Evolutionary conservation across 2,329 filamentous ascomycete genomes (phyloP).

Genomic region (Cercospora beticola): DNA sequence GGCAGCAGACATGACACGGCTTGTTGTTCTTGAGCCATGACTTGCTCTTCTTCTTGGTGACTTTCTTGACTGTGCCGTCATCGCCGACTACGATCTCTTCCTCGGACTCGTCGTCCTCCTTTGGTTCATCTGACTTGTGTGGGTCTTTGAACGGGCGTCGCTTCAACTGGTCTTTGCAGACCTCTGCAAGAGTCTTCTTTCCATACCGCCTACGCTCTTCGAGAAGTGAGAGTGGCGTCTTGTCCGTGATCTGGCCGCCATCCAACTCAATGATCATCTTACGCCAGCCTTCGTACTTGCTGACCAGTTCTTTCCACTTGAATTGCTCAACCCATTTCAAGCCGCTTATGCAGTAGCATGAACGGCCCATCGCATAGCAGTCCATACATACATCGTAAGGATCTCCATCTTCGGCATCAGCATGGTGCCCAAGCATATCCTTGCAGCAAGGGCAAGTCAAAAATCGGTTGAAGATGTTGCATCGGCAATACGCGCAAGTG

Average conservation of each 20-base stretch:
- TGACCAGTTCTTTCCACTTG: slow-evolving; percentile 73
- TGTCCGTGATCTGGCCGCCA: slow-evolving; percentile 59
- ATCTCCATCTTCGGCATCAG: slow-evolving; percentile 62
- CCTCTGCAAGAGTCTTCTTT: slow-evolving; percentile 81
- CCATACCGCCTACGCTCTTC: slow-evolving; percentile 65
- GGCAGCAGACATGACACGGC: slow-evolving; percentile 78
- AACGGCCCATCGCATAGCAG: slow-evolving; percentile 95
- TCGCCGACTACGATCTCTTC: slow-evolving; percentile 63
- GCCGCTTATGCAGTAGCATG: slow-evolving; percentile 82
- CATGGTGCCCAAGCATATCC: slow-evolving; percentile 61
- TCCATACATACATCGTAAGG: slow-evolving; percentile 98
- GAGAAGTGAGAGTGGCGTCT: slow-evolving; percentile 68
- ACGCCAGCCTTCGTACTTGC: slow-evolving; percentile 81
- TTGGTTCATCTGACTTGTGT: slow-evolving; percentile 56
- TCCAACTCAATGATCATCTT: slow-evolving; percentile 73
- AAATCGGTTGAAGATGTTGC: slow-evolving; percentile 97
- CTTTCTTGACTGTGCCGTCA: slow-evolving; percentile 62
- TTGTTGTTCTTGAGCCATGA: slow-evolving; percentile 52
- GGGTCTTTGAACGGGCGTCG: slow-evolving; percentile 80
- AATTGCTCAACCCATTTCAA: slow-evolving; percentile 93
- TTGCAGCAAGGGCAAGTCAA: slow-evolving; percentile 86
- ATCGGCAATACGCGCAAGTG: slow-evolving; percentile 91
- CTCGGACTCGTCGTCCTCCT: slow-evolving; percentile 49
- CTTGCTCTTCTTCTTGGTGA: slow-evolving; percentile 59
- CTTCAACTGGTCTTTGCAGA: slow-evolving; percentile 88